Evolutionary conservation across 2,329 filamentous ascomycete genomes (phyloP), one percentile per base, ranked within the genome.

Genomic region (Botrytis paeoniae): DNA sequence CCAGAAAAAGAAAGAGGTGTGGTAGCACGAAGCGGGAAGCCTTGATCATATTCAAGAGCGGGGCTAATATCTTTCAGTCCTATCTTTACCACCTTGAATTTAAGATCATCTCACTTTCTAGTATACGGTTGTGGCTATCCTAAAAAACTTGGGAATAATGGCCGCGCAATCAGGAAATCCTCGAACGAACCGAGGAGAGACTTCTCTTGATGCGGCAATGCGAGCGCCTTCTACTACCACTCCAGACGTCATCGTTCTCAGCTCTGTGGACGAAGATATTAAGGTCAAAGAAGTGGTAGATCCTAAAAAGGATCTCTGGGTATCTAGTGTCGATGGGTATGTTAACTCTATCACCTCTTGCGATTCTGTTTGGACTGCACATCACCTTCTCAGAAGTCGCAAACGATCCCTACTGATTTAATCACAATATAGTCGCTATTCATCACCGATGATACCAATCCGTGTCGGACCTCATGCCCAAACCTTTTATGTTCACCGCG

Each of bases 291-390:
- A 83, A 59, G 70, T 77, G 6, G 78, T 83, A 51, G 81, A 84
- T 76, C 83, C 82, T 12, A 83, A 81, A 73, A 82, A 85, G 71
- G 85, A 86, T 76, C 80, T 86, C 37, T 86, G 85, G 85, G 77
- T 86, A 63, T 84, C 83, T 70, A 86, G 84, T n/a, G 82, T 81
- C 32, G 85, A 86, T 76, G 85, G 84, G 83, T 85, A 78, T 81
- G 82, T 79, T 72, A 14, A 48, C 45, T 39, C 32, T 59, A n/a
- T 66, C 25, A 8, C 32, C 35, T 71, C n/a, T 37, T 59, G 70
- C 43, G n/a, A 60, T 43, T n/a, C 22, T 61, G 32, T 41, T 62
- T 51, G 20, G n/a, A 37, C n/a, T 43, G 41, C 60, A 57, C 45
- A 71, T 59, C 48, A 39, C 43, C 25, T 45, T 41, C 29, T 6